Conservation (phyloP, 495 filamentous ascomycete species). For the Cladorrhinum samala region DNA sequence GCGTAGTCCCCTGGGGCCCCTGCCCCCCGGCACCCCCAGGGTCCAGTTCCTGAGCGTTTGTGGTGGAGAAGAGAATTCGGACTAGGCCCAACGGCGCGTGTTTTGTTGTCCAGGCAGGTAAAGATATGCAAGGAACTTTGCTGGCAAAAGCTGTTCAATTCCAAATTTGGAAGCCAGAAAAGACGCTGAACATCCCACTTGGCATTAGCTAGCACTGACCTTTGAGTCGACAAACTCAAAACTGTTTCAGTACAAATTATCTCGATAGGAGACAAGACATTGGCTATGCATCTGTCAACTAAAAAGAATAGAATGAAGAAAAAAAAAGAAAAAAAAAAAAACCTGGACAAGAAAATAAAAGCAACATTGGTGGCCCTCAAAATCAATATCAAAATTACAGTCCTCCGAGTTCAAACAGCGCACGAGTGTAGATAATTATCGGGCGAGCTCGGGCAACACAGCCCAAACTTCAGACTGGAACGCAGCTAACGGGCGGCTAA, state of each 20-base stretch:
- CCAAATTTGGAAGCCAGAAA: neutral
- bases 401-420: too few species aligned
- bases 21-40: neutral
- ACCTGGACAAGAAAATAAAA: too few species aligned
- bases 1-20: neutral
- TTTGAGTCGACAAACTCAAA: too few species aligned
- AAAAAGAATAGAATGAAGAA: too few species aligned
- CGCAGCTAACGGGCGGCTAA: neutral
- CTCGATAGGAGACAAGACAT: too few species aligned
- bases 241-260: too few species aligned
- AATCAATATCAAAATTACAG: too few species aligned
- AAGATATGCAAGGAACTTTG: neutral
- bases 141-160: neutral
- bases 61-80: neutral
- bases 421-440: too few species aligned
- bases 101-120: neutral
- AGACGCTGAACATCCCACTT: neutral
- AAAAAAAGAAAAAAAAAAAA: too few species aligned
- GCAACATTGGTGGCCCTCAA: too few species aligned
- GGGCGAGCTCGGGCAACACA: too few species aligned
- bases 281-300: too few species aligned
- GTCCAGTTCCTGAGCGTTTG: neutral
- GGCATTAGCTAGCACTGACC: neutral
- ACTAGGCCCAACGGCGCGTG: neutral
- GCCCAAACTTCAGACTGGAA: neutral